Conservation (phyloP, 805 yeast species). For the Cyberlindnera meyerae region DNA sequence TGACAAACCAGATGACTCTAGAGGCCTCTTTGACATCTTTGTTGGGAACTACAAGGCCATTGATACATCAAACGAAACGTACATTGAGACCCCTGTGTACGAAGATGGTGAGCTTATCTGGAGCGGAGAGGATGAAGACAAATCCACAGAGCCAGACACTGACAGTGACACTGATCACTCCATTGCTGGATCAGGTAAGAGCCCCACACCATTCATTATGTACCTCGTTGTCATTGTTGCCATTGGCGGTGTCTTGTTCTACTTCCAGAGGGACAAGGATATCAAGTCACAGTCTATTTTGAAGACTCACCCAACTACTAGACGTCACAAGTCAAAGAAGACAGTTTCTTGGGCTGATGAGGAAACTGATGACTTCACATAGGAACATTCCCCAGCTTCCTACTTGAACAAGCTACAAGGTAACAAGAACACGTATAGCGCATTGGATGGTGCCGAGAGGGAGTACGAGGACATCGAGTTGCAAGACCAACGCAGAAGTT, state of each 20-base stretch:
- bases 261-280: conserved; percentile 16
- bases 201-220: conserved; percentile 22
- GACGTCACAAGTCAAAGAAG: conserved; percentile 20
- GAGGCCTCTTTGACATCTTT: conserved; percentile 62
- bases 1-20: conserved; percentile 64
- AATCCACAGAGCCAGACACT: background rate
- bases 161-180: conserved; percentile 9
- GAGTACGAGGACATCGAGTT: conserved; percentile 22
- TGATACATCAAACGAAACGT: conserved; percentile 13
- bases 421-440: conserved; percentile 14
- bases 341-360: conserved; percentile 37
- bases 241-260: conserved; percentile 17
- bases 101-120: conserved; percentile 4
- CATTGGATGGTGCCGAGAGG: conserved; percentile 6
- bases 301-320: conserved; percentile 12
- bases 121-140: conserved; percentile 6
- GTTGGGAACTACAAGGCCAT: conserved; percentile 22
- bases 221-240: conserved; percentile 18
- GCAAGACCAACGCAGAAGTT: conserved; percentile 15
- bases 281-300: conserved; percentile 20
- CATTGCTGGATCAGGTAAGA: conserved; percentile 10
- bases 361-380: conserved; percentile 18
- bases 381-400: conserved; percentile 14
- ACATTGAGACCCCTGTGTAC: conserved; percentile 25
- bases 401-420: conserved; percentile 19